These are phyloP conservation scores for Limonium bicolor DNA, from an alignment of 148 eudicot species.

Conservation along the genomic window DNA sequence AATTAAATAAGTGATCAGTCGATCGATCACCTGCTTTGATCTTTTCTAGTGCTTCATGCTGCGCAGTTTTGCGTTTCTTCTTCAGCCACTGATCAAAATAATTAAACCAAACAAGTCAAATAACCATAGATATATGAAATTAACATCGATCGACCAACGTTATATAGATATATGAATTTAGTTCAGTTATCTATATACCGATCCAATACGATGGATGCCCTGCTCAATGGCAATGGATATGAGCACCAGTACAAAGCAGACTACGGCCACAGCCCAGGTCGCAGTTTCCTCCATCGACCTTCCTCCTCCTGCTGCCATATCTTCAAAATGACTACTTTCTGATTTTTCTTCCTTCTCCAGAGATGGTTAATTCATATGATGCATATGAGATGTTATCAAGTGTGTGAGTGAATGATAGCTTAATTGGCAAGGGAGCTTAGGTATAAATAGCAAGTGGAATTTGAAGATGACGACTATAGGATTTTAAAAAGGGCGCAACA, in stretches of 20 bases:
- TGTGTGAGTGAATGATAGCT: too few relatives aligned
- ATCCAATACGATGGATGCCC: slow-evolving; percentile 27
- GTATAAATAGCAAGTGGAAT: neutral
- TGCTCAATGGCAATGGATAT: slow-evolving; percentile 33
- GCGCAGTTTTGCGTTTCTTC: slow-evolving; percentile 22
- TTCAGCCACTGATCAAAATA: slow-evolving; percentile 36
- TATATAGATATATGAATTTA: too few relatives aligned
- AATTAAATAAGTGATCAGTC: too few relatives aligned
- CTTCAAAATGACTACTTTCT: neutral
- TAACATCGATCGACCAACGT: too few relatives aligned
- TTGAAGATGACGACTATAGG: too few relatives aligned
- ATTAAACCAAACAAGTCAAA: too few relatives aligned
- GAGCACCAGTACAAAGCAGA: slow-evolving; percentile 28
- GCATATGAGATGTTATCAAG: too few relatives aligned
- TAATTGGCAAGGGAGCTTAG: neutral
- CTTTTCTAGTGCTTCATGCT: slow-evolving; percentile 37
- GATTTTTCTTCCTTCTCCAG: too few relatives aligned
- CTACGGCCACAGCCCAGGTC: slow-evolving; percentile 40
- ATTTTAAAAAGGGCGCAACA: too few relatives aligned
- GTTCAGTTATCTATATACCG: slow-evolving; percentile 10
- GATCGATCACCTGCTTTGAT: slow-evolving; percentile 50
- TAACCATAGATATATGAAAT: too few relatives aligned
- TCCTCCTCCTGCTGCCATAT: slow-evolving; percentile 2
- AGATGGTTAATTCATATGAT: too few relatives aligned
- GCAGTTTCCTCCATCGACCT: slow-evolving; percentile 35